Percentiles rank a stretch among this genome's conserved stretches.
These are phyloP conservation scores for Kodamaea sagamina DNA, from an alignment of 805 yeast species.

Conservation along the genomic window DNA sequence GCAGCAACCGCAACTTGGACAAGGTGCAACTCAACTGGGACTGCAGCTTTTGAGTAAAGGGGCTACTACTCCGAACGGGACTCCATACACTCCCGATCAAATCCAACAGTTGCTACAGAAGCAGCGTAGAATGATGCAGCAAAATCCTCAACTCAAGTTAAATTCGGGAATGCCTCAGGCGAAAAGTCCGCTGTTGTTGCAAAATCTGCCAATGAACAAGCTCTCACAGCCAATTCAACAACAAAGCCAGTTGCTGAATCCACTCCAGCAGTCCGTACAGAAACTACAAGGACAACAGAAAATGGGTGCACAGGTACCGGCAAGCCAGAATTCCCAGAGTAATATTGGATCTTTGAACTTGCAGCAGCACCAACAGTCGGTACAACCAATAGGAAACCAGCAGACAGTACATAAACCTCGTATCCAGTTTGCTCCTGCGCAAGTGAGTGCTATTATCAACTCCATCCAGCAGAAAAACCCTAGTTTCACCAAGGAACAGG, in stretches of 20 bases:
- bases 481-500: constrained; percentile 60
- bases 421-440: constrained; percentile 56
- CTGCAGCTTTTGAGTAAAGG: constrained; percentile 24
- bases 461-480: constrained; percentile 70
- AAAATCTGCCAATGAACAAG: constrained; percentile 5
- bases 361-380: constrained; percentile 1
- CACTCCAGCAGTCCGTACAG: constrained; percentile 2
- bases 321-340: background rate
- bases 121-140: constrained; percentile 50
- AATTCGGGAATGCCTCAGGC: constrained; percentile 4
- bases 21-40: constrained; percentile 13
- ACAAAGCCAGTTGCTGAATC: constrained; percentile 8
- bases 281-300: constrained; percentile 3
- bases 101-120: constrained; percentile 57
- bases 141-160: constrained; percentile 16
- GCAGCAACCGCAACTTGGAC: constrained; percentile 10
- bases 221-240: constrained; percentile 6
- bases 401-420: constrained; percentile 27
- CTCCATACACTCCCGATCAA: constrained; percentile 62
- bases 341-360: background rate
- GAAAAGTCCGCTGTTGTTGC: constrained; percentile 8
- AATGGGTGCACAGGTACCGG: constrained; percentile 6
- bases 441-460: constrained; percentile 63
- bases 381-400: constrained; percentile 1
- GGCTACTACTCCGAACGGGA: constrained; percentile 55